Conservation (phyloP, 2,329 filamentous ascomycete genomes). For the Penicillium janthinellum region DNA sequence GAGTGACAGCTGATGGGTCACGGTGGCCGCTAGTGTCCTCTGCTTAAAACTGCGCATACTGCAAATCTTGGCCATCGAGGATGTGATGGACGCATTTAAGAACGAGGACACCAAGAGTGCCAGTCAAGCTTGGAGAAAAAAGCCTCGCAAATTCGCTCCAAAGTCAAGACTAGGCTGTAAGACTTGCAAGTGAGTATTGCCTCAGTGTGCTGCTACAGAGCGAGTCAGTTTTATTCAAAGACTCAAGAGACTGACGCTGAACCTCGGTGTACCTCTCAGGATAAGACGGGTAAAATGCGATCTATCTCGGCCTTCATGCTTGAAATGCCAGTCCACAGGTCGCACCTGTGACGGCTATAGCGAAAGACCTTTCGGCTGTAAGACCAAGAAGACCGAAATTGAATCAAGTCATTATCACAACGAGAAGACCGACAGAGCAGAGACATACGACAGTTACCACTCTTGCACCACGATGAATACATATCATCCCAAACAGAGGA, state of each 20-base stretch:
- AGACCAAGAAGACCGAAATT: background rate
- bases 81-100: background rate
- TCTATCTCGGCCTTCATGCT: slow-evolving; percentile 37
- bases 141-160: slow-evolving; percentile 41
- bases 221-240: background rate
- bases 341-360: slow-evolving; percentile 43
- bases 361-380: slow-evolving; percentile 12
- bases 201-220: background rate
- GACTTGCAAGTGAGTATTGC: slow-evolving; percentile 45
- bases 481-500: background rate
- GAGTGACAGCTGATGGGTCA: background rate
- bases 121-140: slow-evolving; percentile 43
- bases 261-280: slow-evolving; percentile 20
- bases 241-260: background rate
- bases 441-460: background rate
- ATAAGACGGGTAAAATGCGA: slow-evolving; percentile 46
- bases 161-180: slow-evolving; percentile 46
- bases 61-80: background rate
- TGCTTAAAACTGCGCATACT: background rate
- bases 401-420: background rate
- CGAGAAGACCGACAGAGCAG: background rate
- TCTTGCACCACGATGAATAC: background rate
- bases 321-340: slow-evolving; percentile 42
- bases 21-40: background rate
- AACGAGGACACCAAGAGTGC: background rate